phyloP scores from a whole-genome alignment of 257 asterid genomes.

The Datura wrightii region DNA sequence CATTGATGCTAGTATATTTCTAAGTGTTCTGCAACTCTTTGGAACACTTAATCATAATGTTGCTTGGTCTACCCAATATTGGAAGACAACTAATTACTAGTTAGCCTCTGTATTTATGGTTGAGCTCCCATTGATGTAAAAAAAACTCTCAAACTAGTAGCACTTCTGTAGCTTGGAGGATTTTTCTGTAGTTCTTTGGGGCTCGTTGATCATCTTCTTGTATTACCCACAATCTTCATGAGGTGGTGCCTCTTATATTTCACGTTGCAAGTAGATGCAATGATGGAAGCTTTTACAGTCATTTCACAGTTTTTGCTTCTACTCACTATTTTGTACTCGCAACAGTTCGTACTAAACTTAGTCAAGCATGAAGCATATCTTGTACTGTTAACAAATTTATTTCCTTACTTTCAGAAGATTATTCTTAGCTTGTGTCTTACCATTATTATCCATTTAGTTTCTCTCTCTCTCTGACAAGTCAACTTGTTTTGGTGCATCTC shows the following conservation, averaged over 20 bases:
- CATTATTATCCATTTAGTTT: not conserved
- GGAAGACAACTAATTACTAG: constrained; percentile 9
- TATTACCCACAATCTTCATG: constrained; percentile 24
- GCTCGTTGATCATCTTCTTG: not conserved
- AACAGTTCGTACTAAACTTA: not conserved
- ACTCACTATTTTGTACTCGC: not conserved
- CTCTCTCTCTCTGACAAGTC: constrained; percentile 2
- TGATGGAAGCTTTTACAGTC: not conserved
- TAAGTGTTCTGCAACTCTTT: constrained; percentile 20
- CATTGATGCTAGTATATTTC: constrained; percentile 13
- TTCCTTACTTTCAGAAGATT: not conserved
- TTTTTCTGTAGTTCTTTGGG: too few species aligned
- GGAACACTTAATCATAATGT: not conserved
- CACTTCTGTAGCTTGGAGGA: not conserved
- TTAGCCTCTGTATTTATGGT: constrained; percentile 20
- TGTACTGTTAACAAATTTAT: constrained; percentile 5
- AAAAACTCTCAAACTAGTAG: not conserved
- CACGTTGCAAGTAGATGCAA: not conserved
- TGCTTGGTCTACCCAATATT: constrained; percentile 10
- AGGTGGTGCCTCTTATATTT: not conserved
- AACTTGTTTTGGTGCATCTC: not conserved
- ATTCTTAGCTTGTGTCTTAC: not conserved
- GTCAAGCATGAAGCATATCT: not conserved
- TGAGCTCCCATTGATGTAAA: constrained; percentile 1
- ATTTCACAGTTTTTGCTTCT: constrained; percentile 17